Evolutionary conservation across 768 basidiomycete genomes (phyloP).

Genomic region (Rhodotorula diobovata): DNA sequence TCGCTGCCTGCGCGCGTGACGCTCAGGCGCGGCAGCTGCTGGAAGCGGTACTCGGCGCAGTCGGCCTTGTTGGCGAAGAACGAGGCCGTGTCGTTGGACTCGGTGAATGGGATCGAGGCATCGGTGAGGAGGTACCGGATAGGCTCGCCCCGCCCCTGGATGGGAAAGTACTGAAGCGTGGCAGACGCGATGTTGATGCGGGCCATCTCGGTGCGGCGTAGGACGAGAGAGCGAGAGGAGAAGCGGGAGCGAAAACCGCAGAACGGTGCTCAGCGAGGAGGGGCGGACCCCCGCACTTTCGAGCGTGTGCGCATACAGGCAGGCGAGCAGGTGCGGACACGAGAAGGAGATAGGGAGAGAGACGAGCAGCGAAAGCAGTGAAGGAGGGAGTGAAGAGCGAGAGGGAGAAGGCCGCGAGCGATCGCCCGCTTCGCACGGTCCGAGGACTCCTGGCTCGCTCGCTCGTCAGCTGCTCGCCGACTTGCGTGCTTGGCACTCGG

Average conservation of each 20-base stretch:
- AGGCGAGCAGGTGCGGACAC: background rate
- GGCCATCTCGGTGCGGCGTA: background rate
- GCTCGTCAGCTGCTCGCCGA: no score
- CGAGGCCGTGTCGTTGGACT: background rate
- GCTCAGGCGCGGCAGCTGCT: slow-evolving; percentile 10
- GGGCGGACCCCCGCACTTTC: no score
- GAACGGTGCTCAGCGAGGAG: no score
- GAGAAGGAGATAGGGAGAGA: background rate
- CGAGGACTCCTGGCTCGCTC: no score
- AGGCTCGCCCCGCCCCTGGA: slow-evolving; percentile 19
- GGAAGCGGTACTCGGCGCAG: slow-evolving; percentile 6
- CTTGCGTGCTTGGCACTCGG: no score
- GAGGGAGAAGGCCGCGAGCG: no score
- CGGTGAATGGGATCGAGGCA: slow-evolving; percentile 4
- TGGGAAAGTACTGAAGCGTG: slow-evolving; percentile 15
- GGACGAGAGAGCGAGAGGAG: background rate
- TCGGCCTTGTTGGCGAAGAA: slow-evolving; percentile 4
- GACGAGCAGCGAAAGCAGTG: no score
- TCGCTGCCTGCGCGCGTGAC: background rate
- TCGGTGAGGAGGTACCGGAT: slow-evolving; percentile 16
- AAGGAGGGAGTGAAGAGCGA: no score
- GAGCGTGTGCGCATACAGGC: background rate
- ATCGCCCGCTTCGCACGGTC: no score
- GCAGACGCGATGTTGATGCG: background rate
- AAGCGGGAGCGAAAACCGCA: background rate